These are phyloP conservation scores for Salvia miltiorrhiza DNA, from an alignment of 257 asterid species.

Conservation along the genomic window DNA sequence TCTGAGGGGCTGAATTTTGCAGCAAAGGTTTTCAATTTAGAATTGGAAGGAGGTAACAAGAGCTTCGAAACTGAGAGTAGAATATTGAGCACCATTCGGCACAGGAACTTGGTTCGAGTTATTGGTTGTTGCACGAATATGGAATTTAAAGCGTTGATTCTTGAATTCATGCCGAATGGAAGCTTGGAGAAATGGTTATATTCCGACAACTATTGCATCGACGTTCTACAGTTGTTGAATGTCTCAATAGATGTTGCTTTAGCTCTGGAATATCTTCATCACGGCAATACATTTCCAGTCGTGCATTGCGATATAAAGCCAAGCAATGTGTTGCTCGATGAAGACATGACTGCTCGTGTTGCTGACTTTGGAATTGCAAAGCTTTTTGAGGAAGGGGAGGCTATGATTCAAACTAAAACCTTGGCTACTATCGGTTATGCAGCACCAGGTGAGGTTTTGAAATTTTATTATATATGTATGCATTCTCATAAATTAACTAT, in stretches of 20 bases:
- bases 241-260: slow-evolving; percentile 5
- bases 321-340: slow-evolving; percentile 4
- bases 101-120: not conserved
- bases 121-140: slow-evolving; percentile 3
- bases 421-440: not conserved
- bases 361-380: not conserved
- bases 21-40: not conserved
- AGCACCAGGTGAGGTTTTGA: not conserved
- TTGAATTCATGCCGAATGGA: slow-evolving; percentile 9
- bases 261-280: slow-evolving; percentile 9
- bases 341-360: slow-evolving; percentile 1
- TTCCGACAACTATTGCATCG: not conserved
- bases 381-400: slow-evolving; percentile 5
- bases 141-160: slow-evolving; percentile 14
- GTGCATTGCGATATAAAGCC: slow-evolving; percentile 12
- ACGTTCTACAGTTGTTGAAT: not conserved
- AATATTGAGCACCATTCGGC: not conserved
- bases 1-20: not conserved
- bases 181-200: slow-evolving; percentile 14
- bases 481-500: not conserved
- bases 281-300: not conserved
- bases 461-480: not conserved
- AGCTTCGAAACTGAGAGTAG: not conserved
- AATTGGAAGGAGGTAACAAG: not conserved
- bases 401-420: not conserved